Evolutionary conservation across 2,329 filamentous ascomycete genomes (phyloP), one percentile per base, ranked within the genome.

Genomic region (Trematosphaeria pertusa): DNA sequence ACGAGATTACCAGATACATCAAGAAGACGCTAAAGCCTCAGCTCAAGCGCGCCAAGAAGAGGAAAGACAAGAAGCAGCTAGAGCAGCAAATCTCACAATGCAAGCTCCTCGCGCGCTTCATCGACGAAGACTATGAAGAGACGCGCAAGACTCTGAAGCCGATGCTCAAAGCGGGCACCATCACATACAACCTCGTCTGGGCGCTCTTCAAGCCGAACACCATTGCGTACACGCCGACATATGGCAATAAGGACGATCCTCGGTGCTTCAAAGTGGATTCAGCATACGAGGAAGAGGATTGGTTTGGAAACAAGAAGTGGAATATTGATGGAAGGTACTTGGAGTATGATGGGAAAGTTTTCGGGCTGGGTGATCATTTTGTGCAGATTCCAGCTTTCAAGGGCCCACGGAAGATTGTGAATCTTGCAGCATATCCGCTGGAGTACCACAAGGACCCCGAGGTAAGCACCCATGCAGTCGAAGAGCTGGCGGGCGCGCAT

Each of bases 171-270:
- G 88, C 87, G 22, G 89, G 90, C 7, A 85, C 91, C 34, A 95
- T 96, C 66, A 95, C 90, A 0, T 96, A 92, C 59, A 90, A 96
- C 46, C 80, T 95, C 2, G 76, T 95, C 1, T 96, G 91, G 91
- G 90, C 91, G 0, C 74, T 96, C 3, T 95, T 88, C 81, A 95
- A 94, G 64, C 91, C 91, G 0, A 89, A 91, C 60, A 91, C 89
- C 0, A 82, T 96, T 15, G 87, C 85, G 1, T 93, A 87, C 66
- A 77, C 87, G 0, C 83, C 84, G 0, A 93, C 89, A 0, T 96
- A 96, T 53, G 88, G 88, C 3, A 85, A 84, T 26, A 75, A 79
- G 11, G 88, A 93, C 30, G 86, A 94, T 59, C 88, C 90, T 2
- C 83, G 89, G 12, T 87, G 88, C 8, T 93, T 95, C 80, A 91